Evolutionary conservation across 345 rosid species (phyloP).

Genomic region (Cochlearia excelsa): DNA sequence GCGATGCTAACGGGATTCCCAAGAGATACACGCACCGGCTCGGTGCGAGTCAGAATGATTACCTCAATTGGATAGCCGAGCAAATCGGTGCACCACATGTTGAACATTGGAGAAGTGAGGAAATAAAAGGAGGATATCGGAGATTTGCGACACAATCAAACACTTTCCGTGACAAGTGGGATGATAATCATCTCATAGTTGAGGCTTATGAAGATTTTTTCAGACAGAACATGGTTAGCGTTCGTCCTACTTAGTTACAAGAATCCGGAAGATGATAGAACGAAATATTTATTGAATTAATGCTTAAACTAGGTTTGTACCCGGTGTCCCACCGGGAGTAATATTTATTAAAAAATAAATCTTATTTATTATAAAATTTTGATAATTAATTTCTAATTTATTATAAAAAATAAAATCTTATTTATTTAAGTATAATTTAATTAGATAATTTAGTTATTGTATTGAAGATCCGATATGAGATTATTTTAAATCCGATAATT

Average conservation of each 20-base stretch:
- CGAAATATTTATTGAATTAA: too few species aligned
- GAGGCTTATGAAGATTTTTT: constrained; percentile 51
- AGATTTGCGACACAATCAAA: constrained; percentile 28
- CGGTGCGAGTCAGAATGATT: constrained; percentile 30
- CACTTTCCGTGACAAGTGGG: constrained; percentile 62
- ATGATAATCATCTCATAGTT: constrained; percentile 45
- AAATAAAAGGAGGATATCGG: constrained; percentile 20
- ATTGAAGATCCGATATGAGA: too few species aligned
- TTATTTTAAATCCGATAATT: too few species aligned
- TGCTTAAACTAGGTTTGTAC: too few species aligned
- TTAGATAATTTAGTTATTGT: too few species aligned
- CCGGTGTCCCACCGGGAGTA: too few species aligned
- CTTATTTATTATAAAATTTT: too few species aligned
- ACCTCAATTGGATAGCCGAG: constrained; percentile 59
- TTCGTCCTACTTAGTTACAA: constrained; percentile 26
- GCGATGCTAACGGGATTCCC: constrained; percentile 52
- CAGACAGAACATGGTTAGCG: constrained; percentile 27
- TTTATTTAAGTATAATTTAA: too few species aligned
- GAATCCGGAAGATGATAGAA: constrained; percentile 14
- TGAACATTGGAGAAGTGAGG: constrained; percentile 55
- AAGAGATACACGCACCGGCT: constrained; percentile 63
- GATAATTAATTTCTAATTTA: too few species aligned
- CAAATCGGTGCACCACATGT: constrained; percentile 35
- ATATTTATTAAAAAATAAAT: too few species aligned
- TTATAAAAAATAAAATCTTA: too few species aligned